A percentile compares a stretch with the other conserved stretches of the same genome.
Conservation (phyloP, 768 basidiomycete species). For the Boletus vinaceobasis region DNA sequence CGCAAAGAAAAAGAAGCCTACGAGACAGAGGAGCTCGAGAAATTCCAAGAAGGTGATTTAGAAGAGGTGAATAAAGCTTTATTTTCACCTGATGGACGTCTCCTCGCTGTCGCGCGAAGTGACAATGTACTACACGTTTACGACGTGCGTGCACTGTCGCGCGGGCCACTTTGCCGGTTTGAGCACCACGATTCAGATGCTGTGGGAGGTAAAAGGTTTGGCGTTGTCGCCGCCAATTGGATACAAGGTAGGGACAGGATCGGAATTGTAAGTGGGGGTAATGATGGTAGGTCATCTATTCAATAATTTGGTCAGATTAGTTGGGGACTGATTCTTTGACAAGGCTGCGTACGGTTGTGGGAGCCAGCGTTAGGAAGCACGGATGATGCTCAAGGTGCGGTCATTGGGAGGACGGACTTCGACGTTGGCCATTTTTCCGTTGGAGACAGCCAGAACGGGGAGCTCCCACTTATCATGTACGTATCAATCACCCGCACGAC, state of each 20-base stretch:
- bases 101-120: conserved; percentile 56
- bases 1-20: conserved; percentile 29
- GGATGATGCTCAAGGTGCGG: conserved; percentile 41
- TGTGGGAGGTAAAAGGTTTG: conserved; percentile 36
- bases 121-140: conserved; percentile 63
- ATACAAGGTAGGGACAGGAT: conserved; percentile 39
- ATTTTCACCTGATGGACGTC: conserved; percentile 60
- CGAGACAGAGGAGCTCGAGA: conserved; percentile 33
- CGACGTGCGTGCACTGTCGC: conserved; percentile 52
- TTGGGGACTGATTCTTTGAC: conserved; percentile 3
- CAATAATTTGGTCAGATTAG: neutral
- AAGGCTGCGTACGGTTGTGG: conserved; percentile 73
- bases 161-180: conserved; percentile 47
- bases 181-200: conserved; percentile 40
- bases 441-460: conserved; percentile 50
- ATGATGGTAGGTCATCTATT: conserved; percentile 49
- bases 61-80: conserved; percentile 47
- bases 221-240: conserved; percentile 55
- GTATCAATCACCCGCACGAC: conserved; percentile 24
- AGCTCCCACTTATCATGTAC: conserved; percentile 61
- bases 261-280: conserved; percentile 59
- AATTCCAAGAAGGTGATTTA: conserved; percentile 27
- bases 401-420: conserved; percentile 51
- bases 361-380: conserved; percentile 44
- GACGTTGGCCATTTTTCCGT: conserved; percentile 59